Evolutionary conservation across 169 alveolate species (phyloP), one percentile per base, ranked within the genome.

Genomic region (Plasmodium malariae): DNA sequence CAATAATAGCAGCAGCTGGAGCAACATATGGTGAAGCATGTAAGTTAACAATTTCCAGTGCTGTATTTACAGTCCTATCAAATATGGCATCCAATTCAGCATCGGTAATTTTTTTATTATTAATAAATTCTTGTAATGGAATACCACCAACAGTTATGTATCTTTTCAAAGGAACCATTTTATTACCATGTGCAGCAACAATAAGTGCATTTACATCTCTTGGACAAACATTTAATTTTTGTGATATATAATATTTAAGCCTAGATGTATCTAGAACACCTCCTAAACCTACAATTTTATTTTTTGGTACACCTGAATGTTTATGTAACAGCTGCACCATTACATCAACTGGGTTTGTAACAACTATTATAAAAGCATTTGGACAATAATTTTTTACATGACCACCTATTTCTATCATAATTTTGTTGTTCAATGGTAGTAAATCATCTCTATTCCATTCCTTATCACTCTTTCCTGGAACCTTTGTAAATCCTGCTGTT

Each of bases 181-280:
- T 91, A 80, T 94, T 94, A 12, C 98, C 98, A 87, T 96, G 98
- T 3, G 96, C 98, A 19, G 98, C 98, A 24, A 96, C 94, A 48
- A 95, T 95, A 40, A 73, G 92, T 14, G 97, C 98, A 63, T 95
- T 95, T 12, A 96, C 95, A 76, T 93, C 94, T 69, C 93, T 88
- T 26, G 96, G 96, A 94, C 95, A 92, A 14, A 94, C 97, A 19
- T 73, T 88, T 34, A 96, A 72, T 62, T 91, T 94, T 62, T 92
- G 89, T 57, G 97, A 88, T 30, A 96, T 85, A 70, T 94, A 89
- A 87, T 93, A 94, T 76, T 91, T 89, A 85, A 96, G 76, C 51
- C 98, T 95, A 30, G 96, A 91, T 2, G 98, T 94, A 74, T 96
- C 98, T 55, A 96, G 73, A 17, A 95, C 93, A 24, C 97, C 96